Conservation (phyloP, 116 monocot genomes). For the Posidonia oceanica region DNA sequence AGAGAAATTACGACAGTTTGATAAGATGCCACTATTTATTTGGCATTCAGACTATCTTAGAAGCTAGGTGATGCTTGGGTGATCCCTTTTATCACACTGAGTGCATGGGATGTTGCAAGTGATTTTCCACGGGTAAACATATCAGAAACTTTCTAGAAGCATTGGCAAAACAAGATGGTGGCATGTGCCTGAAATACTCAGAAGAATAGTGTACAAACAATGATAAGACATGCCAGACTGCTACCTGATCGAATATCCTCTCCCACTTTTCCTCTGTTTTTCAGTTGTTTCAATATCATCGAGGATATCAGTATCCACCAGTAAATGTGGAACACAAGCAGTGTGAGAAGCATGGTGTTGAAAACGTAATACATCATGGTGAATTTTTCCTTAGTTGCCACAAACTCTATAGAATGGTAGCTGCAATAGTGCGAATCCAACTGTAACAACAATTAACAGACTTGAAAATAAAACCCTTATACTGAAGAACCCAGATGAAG, state of each 20-base stretch:
- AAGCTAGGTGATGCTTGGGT: too few relatives aligned
- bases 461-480: not conserved
- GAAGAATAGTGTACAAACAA: not conserved
- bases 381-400: constrained; percentile 24
- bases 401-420: constrained; percentile 32
- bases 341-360: constrained; percentile 79
- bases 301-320: constrained; percentile 93
- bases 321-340: constrained; percentile 86
- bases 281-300: constrained; percentile 75
- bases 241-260: constrained; percentile 96
- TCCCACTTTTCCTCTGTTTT: constrained; percentile 82
- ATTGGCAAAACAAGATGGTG: not conserved
- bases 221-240: not conserved
- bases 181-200: not conserved
- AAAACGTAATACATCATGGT: constrained; percentile 59
- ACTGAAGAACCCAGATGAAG: not conserved
- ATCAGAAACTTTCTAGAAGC: too few relatives aligned
- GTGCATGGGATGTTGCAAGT: too few relatives aligned
- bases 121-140: too few relatives aligned
- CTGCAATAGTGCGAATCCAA: constrained; percentile 35
- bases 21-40: too few relatives aligned
- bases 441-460: not conserved
- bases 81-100: too few relatives aligned
- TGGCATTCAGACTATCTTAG: too few relatives aligned
- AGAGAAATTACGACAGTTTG: too few relatives aligned